phyloP scores from a whole-genome alignment of 2,329 filamentous ascomycete species.

The Acrodontium crateriforme region DNA sequence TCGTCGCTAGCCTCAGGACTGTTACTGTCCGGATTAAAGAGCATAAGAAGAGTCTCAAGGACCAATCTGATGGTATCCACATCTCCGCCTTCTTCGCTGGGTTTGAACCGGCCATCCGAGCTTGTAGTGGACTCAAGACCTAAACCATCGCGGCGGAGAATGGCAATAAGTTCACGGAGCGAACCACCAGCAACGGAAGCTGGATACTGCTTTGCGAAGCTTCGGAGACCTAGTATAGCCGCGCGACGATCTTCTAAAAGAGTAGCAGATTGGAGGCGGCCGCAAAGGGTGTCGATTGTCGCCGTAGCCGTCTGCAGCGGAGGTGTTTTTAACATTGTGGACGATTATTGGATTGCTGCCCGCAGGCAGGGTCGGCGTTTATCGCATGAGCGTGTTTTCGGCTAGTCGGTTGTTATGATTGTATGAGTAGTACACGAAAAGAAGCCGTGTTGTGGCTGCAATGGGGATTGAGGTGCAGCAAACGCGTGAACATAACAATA shows the following conservation, averaged over 20 bases:
- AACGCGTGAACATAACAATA: no score
- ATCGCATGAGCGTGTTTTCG: no score
- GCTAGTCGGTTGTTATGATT: no score
- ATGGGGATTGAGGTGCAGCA: no score
- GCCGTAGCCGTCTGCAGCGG: constrained; percentile 93
- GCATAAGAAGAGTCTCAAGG: constrained; percentile 85
- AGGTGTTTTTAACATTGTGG: constrained; percentile 50
- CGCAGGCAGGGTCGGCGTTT: no score
- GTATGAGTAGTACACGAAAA: no score
- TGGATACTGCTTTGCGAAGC: constrained; percentile 92
- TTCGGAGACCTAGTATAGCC: constrained; percentile 81
- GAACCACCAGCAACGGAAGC: constrained; percentile 90
- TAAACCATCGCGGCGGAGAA: constrained; percentile 59
- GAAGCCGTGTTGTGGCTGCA: no score
- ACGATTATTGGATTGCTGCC: constrained; percentile 12
- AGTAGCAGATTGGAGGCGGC: constrained; percentile 74
- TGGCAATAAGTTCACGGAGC: constrained; percentile 74
- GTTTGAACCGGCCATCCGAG: constrained; percentile 39
- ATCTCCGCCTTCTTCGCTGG: constrained; percentile 38
- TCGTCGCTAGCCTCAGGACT: constrained; percentile 86
- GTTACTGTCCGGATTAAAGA: constrained; percentile 58
- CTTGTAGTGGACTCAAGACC: constrained; percentile 13
- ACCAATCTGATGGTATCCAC: constrained; percentile 93
- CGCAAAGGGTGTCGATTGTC: constrained; percentile 81
- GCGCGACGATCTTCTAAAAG: constrained; percentile 88